phyloP scores from a whole-genome alignment of 2,329 filamentous ascomycete species.

The Huntiella bhutanensis region DNA sequence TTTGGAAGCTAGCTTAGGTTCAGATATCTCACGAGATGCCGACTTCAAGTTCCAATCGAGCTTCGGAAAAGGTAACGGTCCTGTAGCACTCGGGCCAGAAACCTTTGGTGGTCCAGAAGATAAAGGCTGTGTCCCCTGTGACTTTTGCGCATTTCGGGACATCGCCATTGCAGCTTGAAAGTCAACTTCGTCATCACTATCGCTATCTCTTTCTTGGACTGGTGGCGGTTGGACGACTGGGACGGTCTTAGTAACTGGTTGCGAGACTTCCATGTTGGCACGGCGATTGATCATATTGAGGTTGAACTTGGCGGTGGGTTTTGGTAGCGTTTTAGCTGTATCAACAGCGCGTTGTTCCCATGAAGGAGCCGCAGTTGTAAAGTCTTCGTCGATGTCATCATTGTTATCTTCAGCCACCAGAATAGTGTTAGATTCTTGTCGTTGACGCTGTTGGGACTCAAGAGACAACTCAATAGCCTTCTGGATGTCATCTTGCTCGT shows the following conservation, averaged over 20 bases:
- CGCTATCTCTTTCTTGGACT: conserved; percentile 37
- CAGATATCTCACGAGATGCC: background rate
- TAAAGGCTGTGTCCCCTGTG: background rate
- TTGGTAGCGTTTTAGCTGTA: conserved; percentile 31
- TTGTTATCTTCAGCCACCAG: conserved; percentile 16
- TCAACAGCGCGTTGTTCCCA: conserved; percentile 38
- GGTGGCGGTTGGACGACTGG: conserved; percentile 19
- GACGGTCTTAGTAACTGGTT: conserved; percentile 44
- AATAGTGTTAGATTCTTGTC: conserved; percentile 15
- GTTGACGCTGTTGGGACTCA: conserved; percentile 35
- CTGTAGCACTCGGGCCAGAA: conserved; percentile 35
- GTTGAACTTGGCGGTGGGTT: conserved; percentile 16
- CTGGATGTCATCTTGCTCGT: conserved; percentile 41
- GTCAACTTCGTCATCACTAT: conserved; percentile 54
- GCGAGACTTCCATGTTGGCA: conserved; percentile 37
- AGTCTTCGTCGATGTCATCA: conserved; percentile 30
- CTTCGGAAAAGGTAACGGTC: conserved; percentile 81
- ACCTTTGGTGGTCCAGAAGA: conserved; percentile 1
- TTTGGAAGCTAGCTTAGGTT: background rate
- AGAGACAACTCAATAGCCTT: conserved; percentile 75
- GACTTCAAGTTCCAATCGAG: conserved; percentile 34
- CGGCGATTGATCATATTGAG: conserved; percentile 7
- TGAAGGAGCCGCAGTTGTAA: conserved; percentile 25
- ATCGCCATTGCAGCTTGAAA: conserved; percentile 51
- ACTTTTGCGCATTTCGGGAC: conserved; percentile 19